Evolutionary conservation across 306 rosid genomes (phyloP), one percentile per base, ranked within the genome.

Genomic region (Inga leiocalycina): DNA sequence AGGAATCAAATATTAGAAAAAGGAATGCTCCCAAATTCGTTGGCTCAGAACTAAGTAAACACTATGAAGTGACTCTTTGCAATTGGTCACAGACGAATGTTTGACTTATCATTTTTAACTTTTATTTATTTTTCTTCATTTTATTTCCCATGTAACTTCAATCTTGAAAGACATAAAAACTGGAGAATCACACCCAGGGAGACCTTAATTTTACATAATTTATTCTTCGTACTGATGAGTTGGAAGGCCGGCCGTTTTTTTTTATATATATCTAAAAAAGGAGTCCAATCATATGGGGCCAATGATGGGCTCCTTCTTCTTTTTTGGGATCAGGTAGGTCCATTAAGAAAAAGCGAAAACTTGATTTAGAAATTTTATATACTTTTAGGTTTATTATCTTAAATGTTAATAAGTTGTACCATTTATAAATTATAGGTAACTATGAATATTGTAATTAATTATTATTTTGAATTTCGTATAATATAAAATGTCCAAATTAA

Each of bases 11-110:
- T 2, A 19, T 39, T 45, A 8, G 64, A 14, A 44, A 79, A 10
- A 3, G 65, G 67, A 72, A 11, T 34, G 65, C 2, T 78, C 22
- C 17, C 77, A 56, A 75, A 30, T 84, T 75, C 77, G 20, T 80
- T 6, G 84, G 87, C 77, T 57, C 49, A 9, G 4, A 54, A 27
- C 77, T 54, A 49, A 75, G 76, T 75, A 45, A 20, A 45, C 68
- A 59, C 78, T 75, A 0, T 32, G 56, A 75, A 45, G 69, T 46
- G 80, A 66, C 48, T 44, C 24, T 24, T 45, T 45, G 39, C 74
- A 52, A 80, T 57, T 80, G 73, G 79, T 34, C 62, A 37, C 19
- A 34, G 11, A 24, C 59, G 59, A 71, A 71, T 45, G 45, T 27
- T 45, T 72, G 59, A 45, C 76, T 72, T 72, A 20, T 17, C 14